Base-by-base conservation (phyloP, 2,329 filamentous ascomycete genomes). In the Dactylellina cionopaga region DNA sequence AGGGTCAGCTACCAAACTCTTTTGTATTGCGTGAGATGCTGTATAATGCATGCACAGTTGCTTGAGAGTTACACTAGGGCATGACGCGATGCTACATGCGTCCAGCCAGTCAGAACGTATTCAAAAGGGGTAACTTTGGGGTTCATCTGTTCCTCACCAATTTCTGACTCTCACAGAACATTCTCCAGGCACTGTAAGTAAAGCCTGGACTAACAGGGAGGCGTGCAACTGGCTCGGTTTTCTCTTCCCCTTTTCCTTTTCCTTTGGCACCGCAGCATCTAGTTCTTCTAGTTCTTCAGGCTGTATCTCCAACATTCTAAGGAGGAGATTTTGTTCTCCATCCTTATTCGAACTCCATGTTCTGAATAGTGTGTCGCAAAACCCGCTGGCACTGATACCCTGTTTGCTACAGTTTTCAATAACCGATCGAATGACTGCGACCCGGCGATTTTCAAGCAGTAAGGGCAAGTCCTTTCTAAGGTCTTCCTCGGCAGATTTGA, bases 391-490 rank as follows among this genome's bases (percentile, higher is more conserved):
- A 76, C 89, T 83, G 22, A 88, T 83, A 2, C 83, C 83, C 64
- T 94, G 88, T 7, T 89, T 87, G 3, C 87, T 82, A 78, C 92
- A 96, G 74, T 94, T 87, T 80, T 97, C 92, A 73, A 98, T 89
- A 2, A 98, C 82, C 0, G 89, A 88, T 78, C 89, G 91, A 76
- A 97, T 86, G 9, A 96, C 89, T 62, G 90, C 89, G 72, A 91
- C 90, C 46, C 94, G 86, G 37, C 88, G 88, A 71, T 92, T 88
- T 58, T 90, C 85, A 6, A 97, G 85, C 6, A 98, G 84, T 52
- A 86, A 86, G 0, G 87, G 84, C 4, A 97, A 85, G 60, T 92
- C 88, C 0, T 92, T 89, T 2, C 89, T 80, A 63, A 96, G 90
- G 76, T 88, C 85, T 51, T 88, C 84, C 63, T 92, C 86, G 0